Conservation (phyloP, 2,329 filamentous ascomycete genomes). For the Aspergillus piperis region DNA sequence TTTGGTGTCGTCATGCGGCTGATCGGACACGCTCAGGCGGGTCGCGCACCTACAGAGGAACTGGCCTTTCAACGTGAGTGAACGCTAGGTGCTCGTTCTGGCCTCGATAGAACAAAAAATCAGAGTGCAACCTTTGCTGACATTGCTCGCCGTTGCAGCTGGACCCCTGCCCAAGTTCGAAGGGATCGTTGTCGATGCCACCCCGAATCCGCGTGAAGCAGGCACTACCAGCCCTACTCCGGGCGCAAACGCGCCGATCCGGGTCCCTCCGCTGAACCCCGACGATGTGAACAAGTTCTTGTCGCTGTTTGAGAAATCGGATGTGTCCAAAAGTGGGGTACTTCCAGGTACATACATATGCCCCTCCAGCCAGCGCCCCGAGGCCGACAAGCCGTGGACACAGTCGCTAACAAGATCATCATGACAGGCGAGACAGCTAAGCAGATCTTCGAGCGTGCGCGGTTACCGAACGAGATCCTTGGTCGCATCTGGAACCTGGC, state of each 20-base stretch:
- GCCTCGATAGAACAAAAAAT: background rate
- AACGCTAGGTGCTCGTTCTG: background rate
- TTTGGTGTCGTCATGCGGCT: constrained; percentile 91
- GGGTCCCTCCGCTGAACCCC: constrained; percentile 83
- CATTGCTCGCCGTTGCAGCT: constrained; percentile 42
- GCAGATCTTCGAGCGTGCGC: constrained; percentile 91
- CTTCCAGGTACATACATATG: constrained; percentile 63
- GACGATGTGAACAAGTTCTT: constrained; percentile 90
- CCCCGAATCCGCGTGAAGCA: constrained; percentile 53
- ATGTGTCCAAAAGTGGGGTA: constrained; percentile 67
- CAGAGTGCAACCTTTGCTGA: background rate
- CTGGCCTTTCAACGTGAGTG: constrained; percentile 73
- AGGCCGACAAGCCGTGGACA: background rate
- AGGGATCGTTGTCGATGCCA: constrained; percentile 59
- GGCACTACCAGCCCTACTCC: constrained; percentile 47
- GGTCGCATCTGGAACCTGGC: constrained; percentile 96
- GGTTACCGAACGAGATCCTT: constrained; percentile 82
- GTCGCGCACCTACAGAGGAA: constrained; percentile 76
- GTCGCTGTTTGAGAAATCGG: constrained; percentile 86
- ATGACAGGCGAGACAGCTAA: constrained; percentile 76
- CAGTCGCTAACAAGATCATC: constrained; percentile 15
- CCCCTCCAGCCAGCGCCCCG: background rate
- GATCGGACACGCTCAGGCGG: constrained; percentile 92
- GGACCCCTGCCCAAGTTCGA: constrained; percentile 93
- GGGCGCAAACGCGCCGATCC: constrained; percentile 64